phyloP scores from a whole-genome alignment of 495 filamentous ascomycete genomes.

The Talaromyces wortmannii region DNA sequence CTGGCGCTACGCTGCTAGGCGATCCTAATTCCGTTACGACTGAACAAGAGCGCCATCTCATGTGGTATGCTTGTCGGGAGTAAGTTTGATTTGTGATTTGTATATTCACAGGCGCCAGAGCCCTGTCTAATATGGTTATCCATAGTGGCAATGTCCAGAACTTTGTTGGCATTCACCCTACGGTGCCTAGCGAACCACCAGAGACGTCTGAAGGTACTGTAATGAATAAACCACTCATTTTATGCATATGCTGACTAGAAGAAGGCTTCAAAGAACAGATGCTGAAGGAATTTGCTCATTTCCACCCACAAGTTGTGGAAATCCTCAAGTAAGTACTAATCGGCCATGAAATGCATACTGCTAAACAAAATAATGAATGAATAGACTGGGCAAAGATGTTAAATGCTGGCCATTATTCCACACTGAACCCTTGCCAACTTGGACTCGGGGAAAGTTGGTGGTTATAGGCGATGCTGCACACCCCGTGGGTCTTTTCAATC shows the following conservation, averaged over 20 bases:
- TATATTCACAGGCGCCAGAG: not conserved
- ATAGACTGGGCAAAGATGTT: conserved; percentile 28
- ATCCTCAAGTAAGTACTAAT: conserved; percentile 8
- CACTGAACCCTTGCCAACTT: conserved; percentile 20
- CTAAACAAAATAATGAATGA: not conserved
- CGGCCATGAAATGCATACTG: not conserved
- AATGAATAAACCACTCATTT: not conserved
- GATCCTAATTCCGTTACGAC: conserved; percentile 3
- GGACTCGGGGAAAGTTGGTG: conserved; percentile 29
- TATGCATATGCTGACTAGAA: not conserved
- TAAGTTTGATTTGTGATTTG: conserved; percentile 4
- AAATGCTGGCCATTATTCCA: conserved; percentile 38
- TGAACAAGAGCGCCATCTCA: conserved; percentile 13
- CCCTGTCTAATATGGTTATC: not conserved
- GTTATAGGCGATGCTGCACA: conserved; percentile 45
- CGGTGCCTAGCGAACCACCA: not conserved
- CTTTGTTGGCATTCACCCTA: conserved; percentile 33
- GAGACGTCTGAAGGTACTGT: not conserved
- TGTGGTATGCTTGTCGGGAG: conserved; percentile 28
- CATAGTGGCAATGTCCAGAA: conserved; percentile 33
- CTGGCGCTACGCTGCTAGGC: conserved; percentile 9
- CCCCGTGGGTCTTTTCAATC: conserved; percentile 13
- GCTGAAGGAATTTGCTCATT: conserved; percentile 14
- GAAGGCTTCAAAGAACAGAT: conserved; percentile 8
- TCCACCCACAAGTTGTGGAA: conserved; percentile 8